Base-by-base conservation (phyloP, 2,329 filamentous ascomycete species). In the Anthostomella pinea region DNA sequence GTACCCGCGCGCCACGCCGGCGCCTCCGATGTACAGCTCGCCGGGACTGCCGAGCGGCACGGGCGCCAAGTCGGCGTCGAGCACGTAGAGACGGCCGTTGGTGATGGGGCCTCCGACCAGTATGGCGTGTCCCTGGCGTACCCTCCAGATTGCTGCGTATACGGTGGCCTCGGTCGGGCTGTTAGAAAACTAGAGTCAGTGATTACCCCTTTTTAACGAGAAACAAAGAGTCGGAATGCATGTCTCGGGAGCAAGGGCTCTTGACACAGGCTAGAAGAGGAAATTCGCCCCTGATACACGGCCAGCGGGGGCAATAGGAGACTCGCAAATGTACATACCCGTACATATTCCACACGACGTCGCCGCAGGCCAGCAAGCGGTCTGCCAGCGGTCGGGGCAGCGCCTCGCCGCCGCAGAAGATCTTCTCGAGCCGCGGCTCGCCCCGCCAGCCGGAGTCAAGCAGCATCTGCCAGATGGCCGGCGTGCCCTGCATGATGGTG, bases 51-150 rank as follows among this genome's bases (percentile, higher is more conserved):
- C 69, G 5, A 57, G 31, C 1, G 70, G 65, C 4, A 68, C 55
- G 1, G 62, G 56, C 13, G 60, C 39, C 27, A 56, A 48, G 6
- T 64, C 33, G 8, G 54, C 43, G 38, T 69, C 68, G 1, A 72
- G 34, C 16, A 73, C 58, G 43, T 66, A 70, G 15, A 64, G 44
- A 1, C 48, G 45, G 30, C 58, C 60, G 43, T 69, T 69, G 4
- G 40, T 37, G 17, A 58, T 41, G 9, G 54, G 54, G 8, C 40
- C 37, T 29, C 57, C 57, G 32, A 57, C 49, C 6, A 48, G 23
- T 4, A 57, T 35, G 33, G 49, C 48, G 8, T 52, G 29, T 15
- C 41, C 54, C 16, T 33, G 17, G 4, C 42, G 14, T 9, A 59
- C 51, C 36, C 30, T 51, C 48, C 55, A 53, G 9, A 53, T 48